These are phyloP conservation scores for Penicillium frequentans DNA, from an alignment of 2,329 filamentous ascomycete genomes.

Conservation along the genomic window DNA sequence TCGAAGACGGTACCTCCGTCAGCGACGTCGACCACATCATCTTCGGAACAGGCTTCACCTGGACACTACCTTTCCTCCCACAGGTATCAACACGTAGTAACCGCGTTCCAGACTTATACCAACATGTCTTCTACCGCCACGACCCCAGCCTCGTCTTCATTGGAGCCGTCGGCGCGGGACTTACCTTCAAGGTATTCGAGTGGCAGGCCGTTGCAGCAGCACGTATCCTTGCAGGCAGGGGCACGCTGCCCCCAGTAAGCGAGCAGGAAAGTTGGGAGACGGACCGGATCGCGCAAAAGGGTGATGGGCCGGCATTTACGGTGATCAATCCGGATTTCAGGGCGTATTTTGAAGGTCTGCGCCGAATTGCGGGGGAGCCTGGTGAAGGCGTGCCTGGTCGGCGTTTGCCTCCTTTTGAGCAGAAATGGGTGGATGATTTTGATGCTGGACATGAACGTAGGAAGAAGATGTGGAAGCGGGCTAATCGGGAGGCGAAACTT, in stretches of 20 bases:
- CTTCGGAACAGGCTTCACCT: conserved; percentile 67
- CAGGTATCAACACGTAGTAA: conserved; percentile 42
- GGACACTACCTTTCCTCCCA: conserved; percentile 63
- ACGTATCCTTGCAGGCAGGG: conserved; percentile 57
- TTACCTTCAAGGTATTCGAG: conserved; percentile 70
- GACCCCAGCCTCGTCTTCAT: conserved; percentile 37
- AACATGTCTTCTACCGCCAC: conserved; percentile 37
- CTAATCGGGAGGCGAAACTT: conserved; percentile 42
- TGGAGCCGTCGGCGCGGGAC: conserved; percentile 46
- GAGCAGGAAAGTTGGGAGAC: conserved; percentile 60
- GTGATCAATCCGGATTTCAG: conserved; percentile 63
- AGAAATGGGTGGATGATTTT: conserved; percentile 47
- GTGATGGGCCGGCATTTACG: conserved; percentile 59
- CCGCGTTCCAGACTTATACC: conserved; percentile 35
- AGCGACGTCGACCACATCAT: conserved; percentile 61
- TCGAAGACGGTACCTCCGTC: conserved; percentile 56
- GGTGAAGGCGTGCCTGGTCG: conserved; percentile 39
- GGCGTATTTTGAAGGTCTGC: conserved; percentile 61
- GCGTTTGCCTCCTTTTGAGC: conserved; percentile 44
- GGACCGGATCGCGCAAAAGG: conserved; percentile 53
- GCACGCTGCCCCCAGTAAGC: conserved; percentile 48
- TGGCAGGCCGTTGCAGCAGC: conserved; percentile 66
- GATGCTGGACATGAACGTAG: conserved; percentile 56
- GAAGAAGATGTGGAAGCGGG: conserved; percentile 58
- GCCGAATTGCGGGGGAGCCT: conserved; percentile 45